Evolutionary conservation across 202 grass and related monocot species (phyloP).

Genomic region (Bolboschoenoplectus hybrid): DNA sequence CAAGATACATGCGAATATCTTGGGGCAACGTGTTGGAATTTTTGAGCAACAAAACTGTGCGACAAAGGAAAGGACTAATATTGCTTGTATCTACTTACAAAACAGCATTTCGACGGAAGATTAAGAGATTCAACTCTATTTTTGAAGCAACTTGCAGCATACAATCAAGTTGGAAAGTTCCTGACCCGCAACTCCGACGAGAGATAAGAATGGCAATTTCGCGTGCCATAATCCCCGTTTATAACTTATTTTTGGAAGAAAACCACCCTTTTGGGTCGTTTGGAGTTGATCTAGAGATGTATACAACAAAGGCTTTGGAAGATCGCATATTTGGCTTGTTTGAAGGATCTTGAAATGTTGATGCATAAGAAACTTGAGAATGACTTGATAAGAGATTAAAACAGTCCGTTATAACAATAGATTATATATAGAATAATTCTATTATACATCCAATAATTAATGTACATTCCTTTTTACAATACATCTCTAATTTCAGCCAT

Average conservation of each 20-base stretch:
- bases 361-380: not conserved
- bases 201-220: conserved; percentile 9
- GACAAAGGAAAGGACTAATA: not conserved
- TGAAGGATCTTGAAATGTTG: not conserved
- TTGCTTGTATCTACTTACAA: not conserved
- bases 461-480: too few species aligned
- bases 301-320: conserved; percentile 1
- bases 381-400: not conserved
- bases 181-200: conserved; percentile 1
- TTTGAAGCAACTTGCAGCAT: not conserved
- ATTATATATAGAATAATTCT: not conserved
- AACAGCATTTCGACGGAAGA: not conserved
- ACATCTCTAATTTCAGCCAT: too few species aligned
- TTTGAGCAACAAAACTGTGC: not conserved
- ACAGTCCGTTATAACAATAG: not conserved
- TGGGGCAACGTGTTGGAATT: not conserved
- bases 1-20: conserved; percentile 6
- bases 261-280: not conserved
- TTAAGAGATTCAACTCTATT: not conserved
- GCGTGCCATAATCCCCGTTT: not conserved
- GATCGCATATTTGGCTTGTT: conserved; percentile 6
- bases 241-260: conserved; percentile 20
- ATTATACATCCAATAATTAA: too few species aligned
- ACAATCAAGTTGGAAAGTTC: conserved; percentile 17
- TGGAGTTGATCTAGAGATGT: conserved; percentile 17